Evolutionary conservation across 2,329 filamentous ascomycete species (phyloP).

Genomic region (Atkinsonella texensis): DNA sequence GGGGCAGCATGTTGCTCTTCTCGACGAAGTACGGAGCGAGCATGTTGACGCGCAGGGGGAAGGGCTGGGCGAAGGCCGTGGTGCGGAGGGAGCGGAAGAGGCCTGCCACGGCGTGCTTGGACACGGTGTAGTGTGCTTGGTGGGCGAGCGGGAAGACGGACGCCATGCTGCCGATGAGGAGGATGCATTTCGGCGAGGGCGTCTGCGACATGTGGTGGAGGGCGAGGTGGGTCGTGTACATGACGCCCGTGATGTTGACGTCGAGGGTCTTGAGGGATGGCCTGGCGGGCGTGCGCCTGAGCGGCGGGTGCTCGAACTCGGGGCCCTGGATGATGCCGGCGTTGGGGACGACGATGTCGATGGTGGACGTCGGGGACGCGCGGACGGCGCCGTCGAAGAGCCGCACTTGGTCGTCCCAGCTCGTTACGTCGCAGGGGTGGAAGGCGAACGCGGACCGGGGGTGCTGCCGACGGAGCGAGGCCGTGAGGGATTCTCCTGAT

Average conservation of each 20-base stretch:
- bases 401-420: conserved; percentile 50
- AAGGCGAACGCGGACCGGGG: conserved; percentile 37
- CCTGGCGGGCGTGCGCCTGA: conserved; percentile 26
- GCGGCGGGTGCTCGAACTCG: conserved; percentile 33
- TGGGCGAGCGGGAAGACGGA: conserved; percentile 34
- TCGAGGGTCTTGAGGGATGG: conserved; percentile 43
- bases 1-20: conserved; percentile 43
- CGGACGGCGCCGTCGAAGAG: conserved; percentile 48
- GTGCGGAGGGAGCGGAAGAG: conserved; percentile 47
- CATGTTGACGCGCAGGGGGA: conserved; percentile 49
- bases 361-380: conserved; percentile 39
- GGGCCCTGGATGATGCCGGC: conserved; percentile 42
- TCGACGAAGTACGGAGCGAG: conserved; percentile 56
- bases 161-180: conserved; percentile 52
- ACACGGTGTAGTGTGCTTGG: conserved; percentile 42
- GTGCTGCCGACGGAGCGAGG: conserved; percentile 31
- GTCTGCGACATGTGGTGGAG: conserved; percentile 29
- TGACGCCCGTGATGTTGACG: conserved; percentile 51
- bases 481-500: conserved; percentile 41
- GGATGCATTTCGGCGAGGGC: conserved; percentile 46
- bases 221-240: conserved; percentile 54
- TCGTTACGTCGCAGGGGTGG: conserved; percentile 51
- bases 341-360: conserved; percentile 55
- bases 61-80: conserved; percentile 24
- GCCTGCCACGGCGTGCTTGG: conserved; percentile 56